A percentile compares a stretch with the other conserved stretches of the same genome.
Evolutionary conservation across 2,329 filamentous ascomycete genomes (phyloP).

Genomic region (Arthrinium phaeospermum): DNA sequence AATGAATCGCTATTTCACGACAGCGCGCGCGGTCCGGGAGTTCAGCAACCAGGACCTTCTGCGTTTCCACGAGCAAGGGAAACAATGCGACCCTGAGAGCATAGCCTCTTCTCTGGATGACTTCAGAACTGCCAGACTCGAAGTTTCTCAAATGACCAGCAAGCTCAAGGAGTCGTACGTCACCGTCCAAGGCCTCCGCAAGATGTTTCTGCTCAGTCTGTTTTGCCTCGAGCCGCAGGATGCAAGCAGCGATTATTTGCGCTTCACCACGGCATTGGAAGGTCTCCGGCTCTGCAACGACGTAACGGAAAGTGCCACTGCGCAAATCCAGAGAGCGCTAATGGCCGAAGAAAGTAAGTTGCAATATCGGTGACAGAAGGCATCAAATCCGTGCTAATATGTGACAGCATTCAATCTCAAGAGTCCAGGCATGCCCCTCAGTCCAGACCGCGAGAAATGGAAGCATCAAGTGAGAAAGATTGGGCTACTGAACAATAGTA

Average conservation of each 20-base stretch:
- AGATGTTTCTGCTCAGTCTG: slow-evolving; percentile 87
- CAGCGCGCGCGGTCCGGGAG: slow-evolving; percentile 70
- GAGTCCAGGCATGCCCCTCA: slow-evolving; percentile 65
- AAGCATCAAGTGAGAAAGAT: slow-evolving; percentile 88
- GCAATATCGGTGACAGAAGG: neutral
- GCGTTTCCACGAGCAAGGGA: slow-evolving; percentile 59
- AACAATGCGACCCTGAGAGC: slow-evolving; percentile 21
- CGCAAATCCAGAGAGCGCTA: slow-evolving; percentile 18
- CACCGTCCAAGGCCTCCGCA: slow-evolving; percentile 74
- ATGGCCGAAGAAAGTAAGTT: slow-evolving; percentile 77
- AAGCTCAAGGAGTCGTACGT: slow-evolving; percentile 18
- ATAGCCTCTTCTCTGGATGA: slow-evolving; percentile 43
- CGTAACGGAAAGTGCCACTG: slow-evolving; percentile 50
- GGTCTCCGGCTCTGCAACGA: slow-evolving; percentile 71
- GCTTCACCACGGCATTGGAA: slow-evolving; percentile 81
- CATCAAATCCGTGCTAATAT: slow-evolving; percentile 19
- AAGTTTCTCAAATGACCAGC: slow-evolving; percentile 70
- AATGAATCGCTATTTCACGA: slow-evolving; percentile 74
- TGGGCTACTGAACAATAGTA: slow-evolving; percentile 85
- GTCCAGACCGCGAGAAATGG: slow-evolving; percentile 81
- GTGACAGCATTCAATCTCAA: slow-evolving; percentile 47
- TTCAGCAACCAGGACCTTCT: slow-evolving; percentile 82
- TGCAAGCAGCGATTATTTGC: slow-evolving; percentile 74
- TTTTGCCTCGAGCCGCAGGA: slow-evolving; percentile 85
- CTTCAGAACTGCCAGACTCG: slow-evolving; percentile 69